Percentiles rank a stretch among this genome's conserved stretches.
Conservation (phyloP, 139 green algal species). For the Desmodesmus armatus region DNA sequence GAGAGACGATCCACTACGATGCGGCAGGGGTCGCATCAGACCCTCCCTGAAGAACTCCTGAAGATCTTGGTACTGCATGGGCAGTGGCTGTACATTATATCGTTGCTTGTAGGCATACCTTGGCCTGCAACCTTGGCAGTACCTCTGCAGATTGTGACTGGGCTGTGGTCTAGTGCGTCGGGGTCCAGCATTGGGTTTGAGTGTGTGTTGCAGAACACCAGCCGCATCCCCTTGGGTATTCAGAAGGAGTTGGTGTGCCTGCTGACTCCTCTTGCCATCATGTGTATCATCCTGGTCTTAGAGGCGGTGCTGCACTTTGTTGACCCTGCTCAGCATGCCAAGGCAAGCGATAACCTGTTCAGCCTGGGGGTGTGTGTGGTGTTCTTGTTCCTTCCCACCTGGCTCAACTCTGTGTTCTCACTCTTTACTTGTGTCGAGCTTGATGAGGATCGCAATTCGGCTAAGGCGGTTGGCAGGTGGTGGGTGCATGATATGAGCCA, state of each 20-base stretch:
- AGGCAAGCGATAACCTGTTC: no score
- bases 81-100: background rate
- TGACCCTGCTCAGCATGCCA: no score
- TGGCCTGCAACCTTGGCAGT: background rate
- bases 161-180: background rate
- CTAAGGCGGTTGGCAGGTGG: background rate
- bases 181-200: background rate
- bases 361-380: no score
- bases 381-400: no score
- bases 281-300: no score
- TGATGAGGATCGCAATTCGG: background rate
- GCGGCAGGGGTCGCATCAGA: background rate
- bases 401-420: background rate
- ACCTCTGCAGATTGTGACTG: background rate
- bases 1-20: background rate
- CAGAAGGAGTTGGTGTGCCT: no score
- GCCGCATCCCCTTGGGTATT: background rate
- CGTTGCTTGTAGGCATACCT: background rate
- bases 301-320: no score
- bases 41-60: background rate
- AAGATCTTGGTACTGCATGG: background rate
- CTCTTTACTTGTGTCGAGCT: background rate
- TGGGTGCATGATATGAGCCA: background rate
- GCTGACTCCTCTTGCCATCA: no score
- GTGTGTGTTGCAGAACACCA: background rate